Evolutionary conservation across 2,329 filamentous ascomycete genomes (phyloP).

Genomic region (Xylariaceae sp.): DNA sequence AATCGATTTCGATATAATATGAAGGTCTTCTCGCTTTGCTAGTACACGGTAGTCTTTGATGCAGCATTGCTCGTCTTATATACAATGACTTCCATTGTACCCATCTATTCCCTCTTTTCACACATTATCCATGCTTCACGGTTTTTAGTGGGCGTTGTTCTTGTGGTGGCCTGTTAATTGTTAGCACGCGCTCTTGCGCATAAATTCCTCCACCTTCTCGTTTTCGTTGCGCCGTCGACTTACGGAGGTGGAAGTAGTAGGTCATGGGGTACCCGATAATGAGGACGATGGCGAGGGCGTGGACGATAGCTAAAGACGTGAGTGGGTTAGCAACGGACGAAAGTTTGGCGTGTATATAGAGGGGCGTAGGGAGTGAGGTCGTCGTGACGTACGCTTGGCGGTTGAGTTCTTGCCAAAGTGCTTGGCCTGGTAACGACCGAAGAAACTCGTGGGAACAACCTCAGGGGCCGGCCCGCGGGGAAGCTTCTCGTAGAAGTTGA

Average conservation of each 20-base stretch:
- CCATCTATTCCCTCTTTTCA: slow-evolving; percentile 11
- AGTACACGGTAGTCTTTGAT: slow-evolving; percentile 25
- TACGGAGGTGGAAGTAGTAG: slow-evolving; percentile 99
- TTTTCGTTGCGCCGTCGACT: slow-evolving; percentile 36
- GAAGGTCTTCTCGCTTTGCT: slow-evolving; percentile 24
- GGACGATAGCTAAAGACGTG: slow-evolving; percentile 66
- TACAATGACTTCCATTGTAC: slow-evolving; percentile 25
- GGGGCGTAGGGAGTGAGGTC: background rate
- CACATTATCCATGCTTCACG: background rate
- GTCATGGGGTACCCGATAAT: slow-evolving; percentile 89
- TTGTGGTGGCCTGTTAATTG: slow-evolving; percentile 83
- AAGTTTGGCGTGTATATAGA: background rate
- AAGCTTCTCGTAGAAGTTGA: slow-evolving; percentile 98
- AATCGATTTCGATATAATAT: slow-evolving; percentile 11
- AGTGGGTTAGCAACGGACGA: slow-evolving; percentile 22
- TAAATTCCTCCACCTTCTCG: background rate
- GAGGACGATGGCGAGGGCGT: slow-evolving; percentile 73
- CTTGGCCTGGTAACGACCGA: slow-evolving; percentile 81
- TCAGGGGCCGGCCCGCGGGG: slow-evolving; percentile 87
- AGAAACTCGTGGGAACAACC: slow-evolving; percentile 71
- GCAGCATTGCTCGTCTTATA: slow-evolving; percentile 26
- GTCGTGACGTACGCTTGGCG: slow-evolving; percentile 67
- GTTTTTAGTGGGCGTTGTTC: slow-evolving; percentile 92
- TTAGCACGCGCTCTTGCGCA: slow-evolving; percentile 3
- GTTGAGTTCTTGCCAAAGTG: slow-evolving; percentile 96